Conservation (phyloP, 2,329 filamentous ascomycete genomes). For the Verticillium albo-atrum region DNA sequence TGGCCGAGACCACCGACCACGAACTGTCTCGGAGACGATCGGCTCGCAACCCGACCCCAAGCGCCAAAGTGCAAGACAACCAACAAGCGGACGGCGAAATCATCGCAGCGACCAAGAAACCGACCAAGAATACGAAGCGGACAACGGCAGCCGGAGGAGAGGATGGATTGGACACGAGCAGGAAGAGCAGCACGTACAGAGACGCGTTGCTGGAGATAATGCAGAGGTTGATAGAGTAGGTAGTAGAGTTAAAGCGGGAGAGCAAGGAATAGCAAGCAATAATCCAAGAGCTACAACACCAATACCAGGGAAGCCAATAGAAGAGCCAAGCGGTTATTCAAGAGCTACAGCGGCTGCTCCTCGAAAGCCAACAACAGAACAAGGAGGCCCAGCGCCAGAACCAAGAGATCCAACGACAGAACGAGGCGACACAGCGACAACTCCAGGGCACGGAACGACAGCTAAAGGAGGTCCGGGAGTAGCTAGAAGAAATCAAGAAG, state of each 20-base stretch:
- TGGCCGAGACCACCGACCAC: not conserved
- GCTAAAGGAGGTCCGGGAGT: conserved; percentile 1
- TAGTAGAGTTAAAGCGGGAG: not conserved
- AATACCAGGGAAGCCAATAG: no score
- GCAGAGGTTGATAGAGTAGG: not conserved
- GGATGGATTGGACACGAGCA: not conserved
- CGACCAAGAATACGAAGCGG: not conserved
- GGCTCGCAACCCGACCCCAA: not conserved
- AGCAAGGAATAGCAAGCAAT: not conserved
- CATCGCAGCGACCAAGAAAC: not conserved
- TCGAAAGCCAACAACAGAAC: not conserved
- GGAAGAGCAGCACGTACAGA: not conserved
- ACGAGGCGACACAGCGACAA: not conserved
- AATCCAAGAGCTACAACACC: no score
- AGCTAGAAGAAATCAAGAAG: conserved; percentile 7
- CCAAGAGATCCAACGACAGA: no score
- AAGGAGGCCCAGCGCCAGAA: no score
- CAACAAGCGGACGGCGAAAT: not conserved
- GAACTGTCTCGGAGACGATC: not conserved
- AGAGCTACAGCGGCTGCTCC: not conserved
- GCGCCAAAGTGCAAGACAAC: not conserved
- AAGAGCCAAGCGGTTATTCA: no score
- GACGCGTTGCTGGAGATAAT: not conserved
- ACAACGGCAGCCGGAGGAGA: not conserved
- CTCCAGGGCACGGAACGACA: not conserved